phyloP scores from a whole-genome alignment of 345 rosid genomes.

The Toxicodendron radicans region DNA sequence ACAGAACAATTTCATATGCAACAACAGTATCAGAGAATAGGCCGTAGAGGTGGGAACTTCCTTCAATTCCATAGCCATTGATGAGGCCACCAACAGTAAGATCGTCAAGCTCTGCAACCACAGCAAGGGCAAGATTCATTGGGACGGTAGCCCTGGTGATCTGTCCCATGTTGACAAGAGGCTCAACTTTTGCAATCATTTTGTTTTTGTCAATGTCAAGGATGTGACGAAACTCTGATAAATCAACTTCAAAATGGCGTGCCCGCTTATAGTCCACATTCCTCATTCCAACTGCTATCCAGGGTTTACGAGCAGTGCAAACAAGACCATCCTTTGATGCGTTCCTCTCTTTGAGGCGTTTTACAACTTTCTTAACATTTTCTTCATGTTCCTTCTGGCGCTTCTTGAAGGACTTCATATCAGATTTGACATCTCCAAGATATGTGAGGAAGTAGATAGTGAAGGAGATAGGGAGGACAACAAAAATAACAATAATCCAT shows the following conservation, averaged over 20 bases:
- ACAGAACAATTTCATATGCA: constrained; percentile 90
- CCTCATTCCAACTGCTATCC: constrained; percentile 99
- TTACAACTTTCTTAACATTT: constrained; percentile 79
- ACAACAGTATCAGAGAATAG: constrained; percentile 95
- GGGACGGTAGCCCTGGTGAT: constrained; percentile 79
- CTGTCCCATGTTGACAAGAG: constrained; percentile 99
- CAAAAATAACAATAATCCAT: constrained; percentile 89
- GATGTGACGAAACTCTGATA: constrained; percentile 76
- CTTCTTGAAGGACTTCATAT: constrained; percentile 77
- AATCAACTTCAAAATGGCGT: constrained; percentile 90
- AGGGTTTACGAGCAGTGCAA: constrained; percentile 98
- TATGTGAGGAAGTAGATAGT: constrained; percentile 78
- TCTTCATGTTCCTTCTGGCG: constrained; percentile 94
- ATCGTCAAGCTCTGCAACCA: constrained; percentile 99
- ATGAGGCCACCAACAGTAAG: constrained; percentile 99
- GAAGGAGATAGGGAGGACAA: constrained; percentile 89
- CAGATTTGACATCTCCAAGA: constrained; percentile 92
- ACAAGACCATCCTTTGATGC: constrained; percentile 92
- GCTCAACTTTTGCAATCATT: constrained; percentile 95
- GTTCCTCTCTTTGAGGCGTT: constrained; percentile 80
- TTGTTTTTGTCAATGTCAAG: constrained; percentile 80
- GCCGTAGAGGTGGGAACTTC: constrained; percentile 97
- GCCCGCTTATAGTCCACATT: constrained; percentile 99
- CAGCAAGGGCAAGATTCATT: constrained; percentile 94
- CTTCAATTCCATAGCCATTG: constrained; percentile 98